These are phyloP conservation scores for Ophiostoma tasmaniense DNA, from an alignment of 2,329 filamentous ascomycete genomes.

Conservation along the genomic window DNA sequence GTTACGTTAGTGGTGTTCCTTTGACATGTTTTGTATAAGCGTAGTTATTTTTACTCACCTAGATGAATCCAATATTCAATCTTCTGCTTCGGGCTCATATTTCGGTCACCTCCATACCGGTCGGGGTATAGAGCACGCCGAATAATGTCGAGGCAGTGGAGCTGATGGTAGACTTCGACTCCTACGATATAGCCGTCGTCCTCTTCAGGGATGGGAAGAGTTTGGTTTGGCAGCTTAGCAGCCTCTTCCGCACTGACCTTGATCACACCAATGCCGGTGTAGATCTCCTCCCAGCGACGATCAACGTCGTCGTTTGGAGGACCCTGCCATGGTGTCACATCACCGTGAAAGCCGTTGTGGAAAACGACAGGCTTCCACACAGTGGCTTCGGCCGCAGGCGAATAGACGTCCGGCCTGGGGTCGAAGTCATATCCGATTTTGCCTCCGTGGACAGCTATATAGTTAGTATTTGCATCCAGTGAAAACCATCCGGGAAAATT, in stretches of 20 bases:
- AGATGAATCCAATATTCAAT: constrained; percentile 8
- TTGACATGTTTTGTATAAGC: not conserved
- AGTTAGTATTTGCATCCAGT: not conserved
- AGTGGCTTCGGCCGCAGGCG: constrained; percentile 2
- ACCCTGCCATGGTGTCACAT: constrained; percentile 8
- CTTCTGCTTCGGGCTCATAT: constrained; percentile 4
- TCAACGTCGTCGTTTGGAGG: constrained; percentile 4
- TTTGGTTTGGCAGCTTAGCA: not conserved
- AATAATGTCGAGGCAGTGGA: constrained; percentile 7
- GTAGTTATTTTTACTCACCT: not conserved
- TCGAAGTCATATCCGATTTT: constrained; percentile 4
- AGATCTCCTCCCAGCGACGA: not conserved
- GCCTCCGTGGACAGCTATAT: not conserved
- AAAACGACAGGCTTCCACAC: constrained; percentile 6
- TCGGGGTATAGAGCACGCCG: constrained; percentile 7
- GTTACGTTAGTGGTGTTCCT: not conserved
- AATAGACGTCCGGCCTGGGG: constrained; percentile 5
- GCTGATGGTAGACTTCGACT: constrained; percentile 7
- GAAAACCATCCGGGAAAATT: not conserved
- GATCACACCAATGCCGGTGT: not conserved
- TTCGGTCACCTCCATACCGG: constrained; percentile 3
- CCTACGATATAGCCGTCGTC: not conserved
- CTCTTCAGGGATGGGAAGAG: not conserved
- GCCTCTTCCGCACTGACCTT: not conserved
- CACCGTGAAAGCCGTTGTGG: constrained; percentile 8